Evolutionary conservation across 2,329 filamentous ascomycete species (phyloP), one percentile per base, ranked within the genome.

Genomic region (Fusarium torreyae): DNA sequence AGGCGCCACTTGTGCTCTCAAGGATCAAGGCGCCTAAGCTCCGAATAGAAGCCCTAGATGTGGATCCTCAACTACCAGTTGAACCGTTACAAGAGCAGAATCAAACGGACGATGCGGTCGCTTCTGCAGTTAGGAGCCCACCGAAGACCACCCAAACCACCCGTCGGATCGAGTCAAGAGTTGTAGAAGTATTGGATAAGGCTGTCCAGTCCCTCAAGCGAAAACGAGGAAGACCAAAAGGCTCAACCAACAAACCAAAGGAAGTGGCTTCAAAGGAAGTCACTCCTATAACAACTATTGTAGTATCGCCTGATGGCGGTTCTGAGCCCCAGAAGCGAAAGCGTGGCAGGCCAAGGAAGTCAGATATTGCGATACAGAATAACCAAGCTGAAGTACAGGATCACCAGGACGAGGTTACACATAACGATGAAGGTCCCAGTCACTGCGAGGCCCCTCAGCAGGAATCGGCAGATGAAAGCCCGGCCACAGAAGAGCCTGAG

Each of bases 1-100:
- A 81, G 55, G 72, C 75, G 15, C 79, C 79, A 1, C 56, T 79
- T n/a, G 40, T 73, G 14, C 52, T 76, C 22, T 59, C 67, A 6
- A 64, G 63, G 28, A 54, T 59, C 17, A 62, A 58, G 11, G 17
- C 13, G 7, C 34, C 44, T 17, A 66, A 44, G n/a, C 33, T 24
- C 55, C 58, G n/a, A 13, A 24, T 5, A 14, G 39, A 24, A 42
- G 11, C 48, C 13, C 34, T 36, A 8, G 31, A 40, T 6, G 10
- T 18, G 9, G n/a, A 33, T 14, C 17, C 48, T 22, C 34, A 34
- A 38, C 7, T 26, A 17, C 15, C 46, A 20, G 24, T 17, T 7
- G 14, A 42, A 5, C n/a, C 34, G 42, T 40, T 45, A 43, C 10
- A 31, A 15, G 11, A 44, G 10, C 22, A n/a, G 18, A 31, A 17